Evolutionary conservation across 164 flowering plant species (phyloP), one percentile per base, ranked within the genome.

Genomic region (Stephania japonica): DNA sequence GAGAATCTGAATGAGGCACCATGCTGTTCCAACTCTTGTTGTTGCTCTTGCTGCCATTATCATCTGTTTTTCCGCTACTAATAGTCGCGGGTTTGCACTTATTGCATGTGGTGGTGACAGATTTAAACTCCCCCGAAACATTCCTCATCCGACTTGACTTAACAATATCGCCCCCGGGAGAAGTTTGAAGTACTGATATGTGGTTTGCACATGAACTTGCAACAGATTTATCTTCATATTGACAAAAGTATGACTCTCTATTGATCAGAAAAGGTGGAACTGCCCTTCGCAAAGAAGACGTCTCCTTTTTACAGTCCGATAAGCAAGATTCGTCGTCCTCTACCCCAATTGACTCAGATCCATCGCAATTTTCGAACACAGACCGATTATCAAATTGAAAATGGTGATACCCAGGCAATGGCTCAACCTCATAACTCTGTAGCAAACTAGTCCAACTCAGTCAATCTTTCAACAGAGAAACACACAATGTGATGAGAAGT

Each of bases 371-470:
- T 73, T 81, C 89, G 1, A 86, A 69, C 24, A 86, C 74, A 32
- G 74, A 74, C 74, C 73, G 80, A 70, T 75, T 82, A 44, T 81
- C 86, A n/a, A 76, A 19, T 41, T 66, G 82, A 53, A 77, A 66
- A 50, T 86, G 89, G 21, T 80, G 85, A 73, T 84, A 87, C 63
- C 88, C 88, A n/a, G 91, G 83, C 42, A 86, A 66, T 65, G 96
- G 85, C 62, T 88, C 93, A 65, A 89, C 96, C 49, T 87, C 94
- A 77, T 94, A 94, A 78, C 90, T 91, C 98, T 94, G 94, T 72
- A 65, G 53, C 69, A 70, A 72, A 68, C 11, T 16, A 42, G 6
- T 25, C 53, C 70, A 77, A 47, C 43, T 77, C 73, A 76, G 47
- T 74, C 7, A 43, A 70, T 5, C 42, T 38, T 70, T 32, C 13